A percentile compares a stretch with the other conserved stretches of the same genome.
Evolutionary conservation across 768 basidiomycete species (phyloP).

Genomic region (Mrakia gelida): DNA sequence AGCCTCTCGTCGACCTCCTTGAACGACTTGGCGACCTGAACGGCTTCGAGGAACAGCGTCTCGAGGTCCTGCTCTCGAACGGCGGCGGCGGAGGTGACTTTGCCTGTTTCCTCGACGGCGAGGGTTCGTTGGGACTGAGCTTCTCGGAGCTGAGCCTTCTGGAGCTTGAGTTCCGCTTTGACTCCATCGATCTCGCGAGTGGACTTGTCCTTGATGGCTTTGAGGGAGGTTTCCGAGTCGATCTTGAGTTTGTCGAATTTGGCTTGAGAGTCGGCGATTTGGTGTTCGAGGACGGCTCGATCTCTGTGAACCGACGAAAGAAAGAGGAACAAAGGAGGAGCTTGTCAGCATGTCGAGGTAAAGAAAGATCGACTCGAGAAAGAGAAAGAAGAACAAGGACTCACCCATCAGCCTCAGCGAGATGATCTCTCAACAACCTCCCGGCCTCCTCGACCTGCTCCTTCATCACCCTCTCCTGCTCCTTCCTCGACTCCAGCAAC

Average conservation of each 20-base stretch:
- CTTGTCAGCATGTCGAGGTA: no score
- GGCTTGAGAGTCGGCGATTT: conserved; percentile 17
- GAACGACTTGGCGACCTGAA: conserved; percentile 13
- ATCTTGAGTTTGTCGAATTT: background rate
- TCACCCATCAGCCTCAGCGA: conserved; percentile 29
- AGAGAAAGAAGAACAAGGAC: background rate
- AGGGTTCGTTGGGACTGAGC: background rate
- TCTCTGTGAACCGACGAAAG: conserved; percentile 7
- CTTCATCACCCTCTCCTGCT: conserved; percentile 23
- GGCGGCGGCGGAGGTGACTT: background rate
- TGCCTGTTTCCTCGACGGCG: conserved; percentile 7
- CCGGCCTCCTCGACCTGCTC: conserved; percentile 18
- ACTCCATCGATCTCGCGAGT: conserved; percentile 26
- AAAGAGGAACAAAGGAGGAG: background rate
- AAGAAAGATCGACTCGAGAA: background rate
- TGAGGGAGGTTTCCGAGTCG: conserved; percentile 3
- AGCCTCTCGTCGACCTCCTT: conserved; percentile 29
- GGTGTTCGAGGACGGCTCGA: conserved; percentile 32
- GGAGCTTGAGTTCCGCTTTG: conserved; percentile 28
- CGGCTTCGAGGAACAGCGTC: conserved; percentile 8
- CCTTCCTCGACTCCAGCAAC: background rate
- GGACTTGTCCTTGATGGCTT: conserved; percentile 9
- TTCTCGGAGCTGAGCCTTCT: conserved; percentile 16
- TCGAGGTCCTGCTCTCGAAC: conserved; percentile 16
- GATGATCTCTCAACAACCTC: conserved; percentile 24